Conservation (phyloP, 305 asterid species). For the Rubia balearica region DNA sequence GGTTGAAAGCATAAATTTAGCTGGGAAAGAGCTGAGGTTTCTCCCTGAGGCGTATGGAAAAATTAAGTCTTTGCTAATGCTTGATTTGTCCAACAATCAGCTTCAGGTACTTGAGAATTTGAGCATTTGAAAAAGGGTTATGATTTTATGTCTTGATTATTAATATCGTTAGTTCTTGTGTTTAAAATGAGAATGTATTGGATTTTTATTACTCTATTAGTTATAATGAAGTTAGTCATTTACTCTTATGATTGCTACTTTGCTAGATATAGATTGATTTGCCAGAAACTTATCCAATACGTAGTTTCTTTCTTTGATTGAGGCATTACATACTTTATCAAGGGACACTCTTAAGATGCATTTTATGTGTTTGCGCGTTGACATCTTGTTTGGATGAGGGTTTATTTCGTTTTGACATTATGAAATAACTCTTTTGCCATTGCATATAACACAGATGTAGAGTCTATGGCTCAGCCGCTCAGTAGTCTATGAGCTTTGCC, state of each 20-base stretch:
- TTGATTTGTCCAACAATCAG: slow-evolving; percentile 66
- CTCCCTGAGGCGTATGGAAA: slow-evolving; percentile 78
- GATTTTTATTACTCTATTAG: neutral
- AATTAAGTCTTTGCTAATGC: slow-evolving; percentile 45
- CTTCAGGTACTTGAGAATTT: slow-evolving; percentile 41
- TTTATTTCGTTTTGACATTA: neutral
- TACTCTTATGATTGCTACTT: neutral
- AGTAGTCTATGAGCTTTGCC: neutral
- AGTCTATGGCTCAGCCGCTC: neutral
- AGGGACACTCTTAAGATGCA: neutral
- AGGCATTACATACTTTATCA: neutral
- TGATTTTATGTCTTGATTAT: neutral
- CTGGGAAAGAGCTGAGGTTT: slow-evolving; percentile 46
- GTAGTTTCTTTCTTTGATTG: neutral
- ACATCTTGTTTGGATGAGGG: neutral
- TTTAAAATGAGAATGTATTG: neutral
- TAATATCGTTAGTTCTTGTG: neutral
- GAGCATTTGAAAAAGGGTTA: no score
- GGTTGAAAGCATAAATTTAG: slow-evolving; percentile 52
- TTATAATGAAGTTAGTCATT: neutral
- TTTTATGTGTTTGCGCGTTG: neutral
- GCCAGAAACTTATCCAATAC: neutral
- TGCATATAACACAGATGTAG: neutral
- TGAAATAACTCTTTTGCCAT: neutral
- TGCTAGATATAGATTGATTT: neutral